Evolutionary conservation across 176 grass and related monocot genomes (phyloP).

Genomic region (Triticum dicoccoides): DNA sequence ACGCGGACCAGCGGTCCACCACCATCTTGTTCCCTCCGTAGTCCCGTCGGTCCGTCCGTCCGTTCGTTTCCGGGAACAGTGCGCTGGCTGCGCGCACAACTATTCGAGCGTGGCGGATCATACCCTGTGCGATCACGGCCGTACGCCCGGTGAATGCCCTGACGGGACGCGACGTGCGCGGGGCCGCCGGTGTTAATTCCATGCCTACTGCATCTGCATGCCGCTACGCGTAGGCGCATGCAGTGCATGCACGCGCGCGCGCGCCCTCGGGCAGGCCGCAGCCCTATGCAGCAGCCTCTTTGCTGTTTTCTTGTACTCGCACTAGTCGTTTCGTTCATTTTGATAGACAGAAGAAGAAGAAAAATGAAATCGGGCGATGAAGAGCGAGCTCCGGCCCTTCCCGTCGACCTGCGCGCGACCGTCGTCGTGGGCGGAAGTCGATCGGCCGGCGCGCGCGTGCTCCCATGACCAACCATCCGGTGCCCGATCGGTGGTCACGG

Average conservation of each 20-base stretch:
- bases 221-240: background rate
- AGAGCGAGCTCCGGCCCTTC: too few relatives aligned
- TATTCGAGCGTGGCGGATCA: constrained; percentile 15
- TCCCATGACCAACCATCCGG: too few relatives aligned
- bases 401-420: too few relatives aligned
- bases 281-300: background rate
- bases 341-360: too few relatives aligned
- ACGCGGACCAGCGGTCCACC: background rate
- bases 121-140: constrained; percentile 16
- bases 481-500: background rate
- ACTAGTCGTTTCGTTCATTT: too few relatives aligned
- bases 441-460: too few relatives aligned
- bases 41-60: background rate
- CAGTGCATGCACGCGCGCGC: background rate
- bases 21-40: background rate
- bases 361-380: too few relatives aligned
- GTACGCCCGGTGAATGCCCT: constrained; percentile 21
- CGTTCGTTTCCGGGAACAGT: background rate
- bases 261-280: background rate
- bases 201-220: background rate
- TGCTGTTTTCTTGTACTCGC: too few relatives aligned
- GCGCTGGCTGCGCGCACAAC: background rate
- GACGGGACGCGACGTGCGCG: constrained; percentile 38
- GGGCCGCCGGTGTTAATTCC: background rate
- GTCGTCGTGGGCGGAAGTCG: too few relatives aligned